Conservation (phyloP, 257 asterid genomes). For the Misopates orontium region DNA sequence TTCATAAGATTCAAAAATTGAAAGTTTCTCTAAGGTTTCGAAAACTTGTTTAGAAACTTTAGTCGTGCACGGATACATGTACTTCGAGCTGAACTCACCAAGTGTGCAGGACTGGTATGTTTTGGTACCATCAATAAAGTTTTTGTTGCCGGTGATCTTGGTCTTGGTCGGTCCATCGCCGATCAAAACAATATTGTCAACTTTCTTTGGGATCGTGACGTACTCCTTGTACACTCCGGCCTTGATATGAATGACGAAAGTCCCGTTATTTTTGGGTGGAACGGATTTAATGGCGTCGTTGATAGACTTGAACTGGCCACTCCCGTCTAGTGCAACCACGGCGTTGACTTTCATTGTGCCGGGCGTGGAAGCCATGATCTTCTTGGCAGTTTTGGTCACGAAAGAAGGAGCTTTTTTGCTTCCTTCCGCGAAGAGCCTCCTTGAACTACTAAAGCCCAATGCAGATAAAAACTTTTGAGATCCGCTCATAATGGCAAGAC, state of each 20-base stretch:
- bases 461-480: constrained; percentile 26
- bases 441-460: constrained; percentile 21
- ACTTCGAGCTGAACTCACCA: constrained; percentile 32
- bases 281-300: constrained; percentile 36
- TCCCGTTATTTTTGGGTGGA: constrained; percentile 24
- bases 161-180: constrained; percentile 70
- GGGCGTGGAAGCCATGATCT: constrained; percentile 25
- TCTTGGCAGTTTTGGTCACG: constrained; percentile 8
- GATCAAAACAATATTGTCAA: constrained; percentile 39
- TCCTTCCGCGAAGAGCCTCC: neutral
- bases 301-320: constrained; percentile 52
- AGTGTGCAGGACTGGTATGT: constrained; percentile 64
- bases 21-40: too few species aligned
- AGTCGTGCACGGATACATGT: too few species aligned
- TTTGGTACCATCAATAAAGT: constrained; percentile 36
- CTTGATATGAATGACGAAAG: constrained; percentile 48
- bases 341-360: constrained; percentile 26
- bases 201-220: constrained; percentile 36
- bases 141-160: constrained; percentile 47
- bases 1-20: too few species aligned
- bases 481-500: constrained; percentile 51
- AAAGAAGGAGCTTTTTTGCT: constrained; percentile 18
- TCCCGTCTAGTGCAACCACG: constrained; percentile 62
- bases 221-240: constrained; percentile 63
- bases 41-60: too few species aligned